Evolutionary conservation across 352 stramenopile genomes (phyloP), one percentile per base, ranked within the genome.

Genomic region (Blastocystis sp.): DNA sequence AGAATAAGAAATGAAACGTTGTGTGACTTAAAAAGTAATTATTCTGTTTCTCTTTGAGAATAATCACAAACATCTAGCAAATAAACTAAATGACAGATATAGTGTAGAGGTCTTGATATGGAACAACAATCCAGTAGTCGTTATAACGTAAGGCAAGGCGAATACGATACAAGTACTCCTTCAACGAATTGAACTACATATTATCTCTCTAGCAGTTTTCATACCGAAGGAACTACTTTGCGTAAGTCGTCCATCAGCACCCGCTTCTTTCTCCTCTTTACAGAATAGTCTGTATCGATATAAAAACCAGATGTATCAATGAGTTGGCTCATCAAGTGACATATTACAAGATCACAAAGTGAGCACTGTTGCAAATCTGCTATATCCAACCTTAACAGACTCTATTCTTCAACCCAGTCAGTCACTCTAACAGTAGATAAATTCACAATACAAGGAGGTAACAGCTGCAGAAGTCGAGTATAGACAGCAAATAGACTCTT

Each of bases 91-190:
- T 48, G 40, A 48, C 40, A 48, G 40, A n/a, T 48, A 9, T 9
- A 48, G 40, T 9, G 9, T 48, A 48, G 17, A 84, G 15, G 48
- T 84, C 73, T 64, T 84, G 73, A 42, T 84, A 84, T 7, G 73
- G 73, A 84, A 53, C 33, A 42, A 84, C 30, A 30, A 84, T 30
- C 73, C 73, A 84, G 30, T 84, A 84, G 22, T 84, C 48, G 24
- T 84, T 84, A 24, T 68, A 84, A 1, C 73, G 19, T 51, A 84
- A 56, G 9, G 73, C 73, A 30, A 84, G 53, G 22, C 73, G 44
- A 68, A 66, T 84, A 17, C 73, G 44, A n/a, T 64, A 66, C 33
- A 84, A 24, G 24, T 69, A 84, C 19, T 69, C 73, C 59, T 84
- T 84, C 22, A 58, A 42, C 53, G n/a, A 15, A 48, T 66, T 69